Evolutionary conservation across 345 rosid species (phyloP).

Genomic region (Salix caprea): DNA sequence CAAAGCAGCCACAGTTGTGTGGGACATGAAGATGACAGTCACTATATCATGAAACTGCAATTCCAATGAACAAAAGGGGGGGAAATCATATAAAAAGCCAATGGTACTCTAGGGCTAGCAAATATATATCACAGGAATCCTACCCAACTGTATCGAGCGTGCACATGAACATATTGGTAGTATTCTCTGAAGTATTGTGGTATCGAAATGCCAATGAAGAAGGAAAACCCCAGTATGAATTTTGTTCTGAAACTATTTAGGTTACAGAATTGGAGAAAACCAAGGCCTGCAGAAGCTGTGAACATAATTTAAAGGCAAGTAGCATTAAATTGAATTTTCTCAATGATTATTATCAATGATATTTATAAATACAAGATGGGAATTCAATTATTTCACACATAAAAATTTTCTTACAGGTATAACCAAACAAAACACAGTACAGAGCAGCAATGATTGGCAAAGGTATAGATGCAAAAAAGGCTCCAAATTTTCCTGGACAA

Average conservation of each 20-base stretch:
- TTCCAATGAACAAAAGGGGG: background rate
- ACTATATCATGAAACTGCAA: conserved; percentile 46
- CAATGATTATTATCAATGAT: background rate
- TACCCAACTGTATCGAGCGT: conserved; percentile 76
- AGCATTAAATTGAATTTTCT: background rate
- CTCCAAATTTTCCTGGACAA: conserved; percentile 76
- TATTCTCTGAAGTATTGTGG: conserved; percentile 88
- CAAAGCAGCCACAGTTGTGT: conserved; percentile 49
- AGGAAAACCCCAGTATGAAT: conserved; percentile 72
- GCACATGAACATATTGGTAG: conserved; percentile 55
- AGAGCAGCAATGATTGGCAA: conserved; percentile 68
- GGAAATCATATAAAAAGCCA: too few species aligned
- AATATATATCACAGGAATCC: background rate
- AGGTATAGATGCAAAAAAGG: conserved; percentile 85
- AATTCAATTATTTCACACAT: too few species aligned
- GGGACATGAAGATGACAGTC: conserved; percentile 59
- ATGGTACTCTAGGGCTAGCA: too few species aligned
- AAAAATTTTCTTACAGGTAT: conserved; percentile 54
- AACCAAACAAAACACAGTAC: conserved; percentile 74
- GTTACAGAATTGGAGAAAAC: conserved; percentile 85
- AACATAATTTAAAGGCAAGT: background rate
- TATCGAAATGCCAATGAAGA: conserved; percentile 79
- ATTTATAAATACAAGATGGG: background rate
- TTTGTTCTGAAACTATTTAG: conserved; percentile 77
- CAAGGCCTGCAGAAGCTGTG: conserved; percentile 69